These are phyloP conservation scores for Paradendryphiella salina DNA, from an alignment of 2,329 filamentous ascomycete species.

Conservation along the genomic window DNA sequence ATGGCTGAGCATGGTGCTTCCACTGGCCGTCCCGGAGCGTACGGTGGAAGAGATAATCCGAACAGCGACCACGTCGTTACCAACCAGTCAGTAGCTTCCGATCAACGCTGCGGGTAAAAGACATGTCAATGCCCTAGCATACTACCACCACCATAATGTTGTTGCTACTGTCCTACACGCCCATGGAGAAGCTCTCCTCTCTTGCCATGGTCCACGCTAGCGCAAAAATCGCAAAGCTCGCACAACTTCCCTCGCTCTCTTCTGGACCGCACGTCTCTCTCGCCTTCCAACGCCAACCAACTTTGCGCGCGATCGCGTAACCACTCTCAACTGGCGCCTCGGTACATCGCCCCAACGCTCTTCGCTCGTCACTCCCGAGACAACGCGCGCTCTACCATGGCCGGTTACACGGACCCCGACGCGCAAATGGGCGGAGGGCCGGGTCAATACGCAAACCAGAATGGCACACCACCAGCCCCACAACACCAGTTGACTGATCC, in stretches of 20 bases:
- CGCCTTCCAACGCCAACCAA: slow-evolving; percentile 27
- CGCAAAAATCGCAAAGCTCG: slow-evolving; percentile 38
- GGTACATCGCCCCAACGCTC: background rate
- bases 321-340: slow-evolving; percentile 6
- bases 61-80: slow-evolving; percentile 32
- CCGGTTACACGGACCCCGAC: slow-evolving; percentile 42
- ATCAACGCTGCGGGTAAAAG: slow-evolving; percentile 17
- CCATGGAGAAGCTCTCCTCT: slow-evolving; percentile 14
- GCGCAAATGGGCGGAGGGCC: slow-evolving; percentile 40
- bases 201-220: slow-evolving; percentile 34
- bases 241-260: slow-evolving; percentile 38
- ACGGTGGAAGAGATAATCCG: slow-evolving; percentile 35
- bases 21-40: slow-evolving; percentile 24
- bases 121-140: slow-evolving; percentile 4
- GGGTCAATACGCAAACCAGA: slow-evolving; percentile 43
- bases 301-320: slow-evolving; percentile 25
- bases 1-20: slow-evolving; percentile 21
- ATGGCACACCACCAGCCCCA: slow-evolving; percentile 41
- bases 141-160: slow-evolving; percentile 20
- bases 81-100: slow-evolving; percentile 8
- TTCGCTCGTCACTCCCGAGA: slow-evolving; percentile 11
- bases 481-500: slow-evolving; percentile 39
- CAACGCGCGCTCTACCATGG: slow-evolving; percentile 31
- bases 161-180: slow-evolving; percentile 5
- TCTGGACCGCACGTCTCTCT: slow-evolving; percentile 24